Conservation (phyloP, 345 rosid genomes). For the Brassica rapa region DNA sequence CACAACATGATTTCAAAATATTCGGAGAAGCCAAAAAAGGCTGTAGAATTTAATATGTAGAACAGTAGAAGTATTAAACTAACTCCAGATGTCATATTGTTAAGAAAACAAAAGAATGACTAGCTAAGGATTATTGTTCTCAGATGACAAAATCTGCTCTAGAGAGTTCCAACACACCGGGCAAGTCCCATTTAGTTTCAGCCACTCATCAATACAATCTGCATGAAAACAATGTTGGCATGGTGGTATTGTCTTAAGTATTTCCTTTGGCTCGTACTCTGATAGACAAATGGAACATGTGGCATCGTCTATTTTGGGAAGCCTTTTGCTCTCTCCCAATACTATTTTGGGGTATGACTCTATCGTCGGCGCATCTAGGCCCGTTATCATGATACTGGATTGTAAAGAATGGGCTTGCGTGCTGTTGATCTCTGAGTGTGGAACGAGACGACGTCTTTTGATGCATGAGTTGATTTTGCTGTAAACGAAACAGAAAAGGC, state of each 20-base stretch:
- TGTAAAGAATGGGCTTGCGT: constrained; percentile 27
- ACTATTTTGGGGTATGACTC: constrained; percentile 62
- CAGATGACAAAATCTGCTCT: constrained; percentile 10
- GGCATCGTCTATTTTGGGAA: constrained; percentile 50
- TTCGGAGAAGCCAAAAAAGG: neutral
- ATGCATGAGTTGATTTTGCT: constrained; percentile 40
- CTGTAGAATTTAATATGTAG: neutral
- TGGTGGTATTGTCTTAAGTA: constrained; percentile 53
- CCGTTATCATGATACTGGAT: constrained; percentile 24
- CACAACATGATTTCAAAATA: neutral
- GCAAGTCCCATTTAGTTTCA: constrained; percentile 55
- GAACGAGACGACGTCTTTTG: constrained; percentile 15
- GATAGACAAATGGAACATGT: constrained; percentile 60
- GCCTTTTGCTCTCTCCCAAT: constrained; percentile 55
- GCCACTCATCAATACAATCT: constrained; percentile 63
- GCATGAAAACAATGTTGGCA: constrained; percentile 72
- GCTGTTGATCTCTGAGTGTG: constrained; percentile 34
- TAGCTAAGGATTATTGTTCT: neutral
- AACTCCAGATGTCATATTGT: neutral
- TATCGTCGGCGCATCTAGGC: constrained; percentile 54
- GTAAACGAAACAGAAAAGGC: constrained; percentile 46
- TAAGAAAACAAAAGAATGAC: neutral
- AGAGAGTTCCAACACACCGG: constrained; percentile 64
- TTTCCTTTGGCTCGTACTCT: constrained; percentile 59
- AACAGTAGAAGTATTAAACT: neutral